Evolutionary conservation across 2,329 filamentous ascomycete genomes (phyloP).

Genomic region (Catunica adiposa): DNA sequence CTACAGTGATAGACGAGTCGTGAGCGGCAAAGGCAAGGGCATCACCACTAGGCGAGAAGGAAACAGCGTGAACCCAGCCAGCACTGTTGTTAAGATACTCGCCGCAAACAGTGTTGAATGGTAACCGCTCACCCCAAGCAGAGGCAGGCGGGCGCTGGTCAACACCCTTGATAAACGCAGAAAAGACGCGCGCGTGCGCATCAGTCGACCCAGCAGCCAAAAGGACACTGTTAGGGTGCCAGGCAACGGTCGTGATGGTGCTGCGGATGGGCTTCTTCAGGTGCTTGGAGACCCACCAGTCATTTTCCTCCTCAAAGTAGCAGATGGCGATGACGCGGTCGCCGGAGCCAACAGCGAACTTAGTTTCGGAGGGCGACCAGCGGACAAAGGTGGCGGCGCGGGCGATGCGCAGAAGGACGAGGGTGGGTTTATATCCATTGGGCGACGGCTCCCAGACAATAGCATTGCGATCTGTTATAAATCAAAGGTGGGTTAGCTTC

Average conservation of each 20-base stretch:
- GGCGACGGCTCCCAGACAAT: slow-evolving; percentile 95
- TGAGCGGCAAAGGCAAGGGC: slow-evolving; percentile 90
- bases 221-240: slow-evolving; percentile 95
- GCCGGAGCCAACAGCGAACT: slow-evolving; percentile 93
- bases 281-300: slow-evolving; percentile 99
- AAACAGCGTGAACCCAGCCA: slow-evolving; percentile 87
- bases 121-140: slow-evolving; percentile 86
- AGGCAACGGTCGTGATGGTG: slow-evolving; percentile 85
- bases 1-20: slow-evolving; percentile 90
- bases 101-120: slow-evolving; percentile 96
- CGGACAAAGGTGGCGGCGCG: slow-evolving; percentile 90
- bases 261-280: slow-evolving; percentile 97
- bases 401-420: slow-evolving; percentile 93
- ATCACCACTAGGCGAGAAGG: slow-evolving; percentile 82
- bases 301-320: slow-evolving; percentile 98
- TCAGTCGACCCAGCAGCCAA: slow-evolving; percentile 93
- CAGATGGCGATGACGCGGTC: slow-evolving; percentile 91
- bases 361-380: slow-evolving; percentile 92
- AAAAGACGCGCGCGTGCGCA: slow-evolving; percentile 88
- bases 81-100: slow-evolving; percentile 93
- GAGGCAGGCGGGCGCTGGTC: slow-evolving; percentile 72
- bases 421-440: slow-evolving; percentile 85
- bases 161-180: slow-evolving; percentile 88
- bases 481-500: neutral
- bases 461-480: slow-evolving; percentile 67